Evolutionary conservation across 2,329 filamentous ascomycete species (phyloP), one percentile per base, ranked within the genome.

Genomic region (Didymella lethalis): DNA sequence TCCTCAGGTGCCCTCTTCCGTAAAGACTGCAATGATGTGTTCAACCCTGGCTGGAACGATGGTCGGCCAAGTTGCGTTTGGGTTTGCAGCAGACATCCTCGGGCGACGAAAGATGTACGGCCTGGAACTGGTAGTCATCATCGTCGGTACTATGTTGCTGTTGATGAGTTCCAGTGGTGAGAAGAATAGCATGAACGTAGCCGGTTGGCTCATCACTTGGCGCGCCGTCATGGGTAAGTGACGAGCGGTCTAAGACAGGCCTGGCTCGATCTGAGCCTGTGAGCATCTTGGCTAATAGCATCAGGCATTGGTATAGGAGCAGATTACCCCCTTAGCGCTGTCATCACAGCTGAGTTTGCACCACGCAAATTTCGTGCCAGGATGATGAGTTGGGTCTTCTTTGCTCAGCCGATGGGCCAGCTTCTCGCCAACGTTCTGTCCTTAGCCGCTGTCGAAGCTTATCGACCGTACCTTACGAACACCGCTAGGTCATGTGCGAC

Each of bases 331-430:
- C 59, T 79, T 16, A 75, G 70, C 32, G 77, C 78, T 7, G 73
- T 68, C 32, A 79, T 80, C 20, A 76, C 75, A 4, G 67, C 72
- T 3, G 78, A 80, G 49, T 79, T 78, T 67, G 72, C 78, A 4
- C 75, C 77, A 2, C 64, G 72, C 16, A 73, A 71, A 48, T 68
- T 70, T 46, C 68, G 78, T 26, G 77, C 73, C 2, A 65, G 77
- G n/a, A 80, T 80, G 77, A 60, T 80, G 59, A 71, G 73, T 29
- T 73, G 74, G 52, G 76, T 80, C 1, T 80, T 80, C 62, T 71
- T 79, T 38, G 78, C 79, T 54, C 78, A 80, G 47, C 77, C 77
- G 3, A 64, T 80, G 18, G 78, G 78, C 5, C 78, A 80, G 48
- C 58, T 72, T 10, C 64, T 74, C 20, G 70, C 70, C 44, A 74